Percentiles rank a stretch among this genome's conserved stretches.
phyloP scores from a whole-genome alignment of 495 filamentous ascomycete species.

The Trichodelitschia bisporula region DNA sequence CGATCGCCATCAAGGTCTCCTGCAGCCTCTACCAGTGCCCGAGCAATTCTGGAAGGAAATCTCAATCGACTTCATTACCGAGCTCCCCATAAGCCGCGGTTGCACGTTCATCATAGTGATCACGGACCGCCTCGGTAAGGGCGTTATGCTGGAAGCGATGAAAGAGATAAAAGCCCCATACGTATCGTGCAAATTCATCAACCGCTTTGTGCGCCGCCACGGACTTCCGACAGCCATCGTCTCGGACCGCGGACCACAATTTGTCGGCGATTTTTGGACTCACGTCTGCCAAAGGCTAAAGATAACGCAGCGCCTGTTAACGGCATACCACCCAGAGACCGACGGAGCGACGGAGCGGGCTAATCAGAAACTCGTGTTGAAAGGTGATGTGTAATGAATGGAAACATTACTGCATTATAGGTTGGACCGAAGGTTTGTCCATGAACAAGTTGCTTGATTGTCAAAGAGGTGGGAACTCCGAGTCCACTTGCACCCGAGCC shows the following conservation, averaged over 20 bases:
- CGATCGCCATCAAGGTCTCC: background rate
- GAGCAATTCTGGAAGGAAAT: constrained; percentile 4
- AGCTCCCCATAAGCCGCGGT: constrained; percentile 1
- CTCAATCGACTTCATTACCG: constrained; percentile 6
- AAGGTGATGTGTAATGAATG: too few species aligned
- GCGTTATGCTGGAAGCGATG: background rate
- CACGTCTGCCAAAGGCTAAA: constrained; percentile 2
- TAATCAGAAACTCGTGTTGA: constrained; percentile 2
- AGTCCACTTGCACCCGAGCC: too few species aligned
- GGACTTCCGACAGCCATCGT: constrained; percentile 1
- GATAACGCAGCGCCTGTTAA: constrained; percentile 4
- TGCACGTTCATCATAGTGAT: background rate
- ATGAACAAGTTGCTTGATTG: too few species aligned
- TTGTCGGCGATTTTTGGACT: constrained; percentile 6
- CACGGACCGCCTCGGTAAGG: background rate
- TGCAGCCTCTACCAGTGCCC: constrained; percentile 2
- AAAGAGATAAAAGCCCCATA: background rate
- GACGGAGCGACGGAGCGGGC: constrained; percentile 7
- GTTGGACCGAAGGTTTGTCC: too few species aligned
- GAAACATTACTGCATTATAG: too few species aligned
- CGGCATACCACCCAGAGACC: constrained; percentile 6
- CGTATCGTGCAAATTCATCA: constrained; percentile 1
- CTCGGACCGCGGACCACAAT: constrained; percentile 3
- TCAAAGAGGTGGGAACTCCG: too few species aligned
- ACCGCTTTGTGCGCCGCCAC: constrained; percentile 1